These are phyloP conservation scores for Metschnikowia reukaufii DNA, from an alignment of 805 yeast genomes.

Conservation along the genomic window DNA sequence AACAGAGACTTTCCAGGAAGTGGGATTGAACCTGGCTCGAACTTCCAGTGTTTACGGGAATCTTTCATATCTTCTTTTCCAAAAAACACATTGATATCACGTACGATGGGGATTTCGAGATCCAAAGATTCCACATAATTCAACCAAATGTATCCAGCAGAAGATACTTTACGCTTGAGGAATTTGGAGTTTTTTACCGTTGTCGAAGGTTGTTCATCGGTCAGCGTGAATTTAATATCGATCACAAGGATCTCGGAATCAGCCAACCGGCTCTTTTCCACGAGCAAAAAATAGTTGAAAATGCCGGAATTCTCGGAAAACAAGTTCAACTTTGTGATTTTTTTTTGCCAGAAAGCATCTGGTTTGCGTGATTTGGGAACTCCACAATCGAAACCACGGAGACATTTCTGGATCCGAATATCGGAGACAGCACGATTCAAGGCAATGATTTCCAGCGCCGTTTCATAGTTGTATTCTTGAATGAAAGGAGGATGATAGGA, in stretches of 20 bases:
- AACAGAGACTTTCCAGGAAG: slow-evolving; percentile 18
- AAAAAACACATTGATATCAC: slow-evolving; percentile 30
- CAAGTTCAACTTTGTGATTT: slow-evolving; percentile 17
- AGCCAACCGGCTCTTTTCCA: slow-evolving; percentile 11
- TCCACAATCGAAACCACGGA: slow-evolving; percentile 19
- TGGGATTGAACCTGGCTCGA: slow-evolving; percentile 18
- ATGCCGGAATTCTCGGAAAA: slow-evolving; percentile 10
- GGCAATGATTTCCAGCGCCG: slow-evolving; percentile 16
- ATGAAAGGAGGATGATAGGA: slow-evolving; percentile 1
- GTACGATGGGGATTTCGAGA: slow-evolving; percentile 19
- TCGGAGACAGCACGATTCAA: slow-evolving; percentile 15
- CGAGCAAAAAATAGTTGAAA: slow-evolving; percentile 21
- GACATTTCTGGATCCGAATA: slow-evolving; percentile 15
- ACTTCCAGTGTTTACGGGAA: slow-evolving; percentile 27
- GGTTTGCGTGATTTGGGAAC: slow-evolving; percentile 3
- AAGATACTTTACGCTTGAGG: slow-evolving; percentile 7
- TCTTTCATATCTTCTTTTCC: slow-evolving; percentile 34
- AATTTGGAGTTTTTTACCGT: slow-evolving; percentile 9
- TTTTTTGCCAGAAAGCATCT: slow-evolving; percentile 12
- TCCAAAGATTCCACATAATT: slow-evolving; percentile 14
- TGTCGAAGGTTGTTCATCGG: slow-evolving; percentile 9
- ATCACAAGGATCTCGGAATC: slow-evolving; percentile 13
- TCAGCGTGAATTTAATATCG: slow-evolving; percentile 13
- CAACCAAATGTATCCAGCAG: slow-evolving; percentile 16
- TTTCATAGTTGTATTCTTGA: slow-evolving; percentile 4